Base-by-base conservation (phyloP, 345 rosid genomes). In the Gynandropsis gynandra region DNA sequence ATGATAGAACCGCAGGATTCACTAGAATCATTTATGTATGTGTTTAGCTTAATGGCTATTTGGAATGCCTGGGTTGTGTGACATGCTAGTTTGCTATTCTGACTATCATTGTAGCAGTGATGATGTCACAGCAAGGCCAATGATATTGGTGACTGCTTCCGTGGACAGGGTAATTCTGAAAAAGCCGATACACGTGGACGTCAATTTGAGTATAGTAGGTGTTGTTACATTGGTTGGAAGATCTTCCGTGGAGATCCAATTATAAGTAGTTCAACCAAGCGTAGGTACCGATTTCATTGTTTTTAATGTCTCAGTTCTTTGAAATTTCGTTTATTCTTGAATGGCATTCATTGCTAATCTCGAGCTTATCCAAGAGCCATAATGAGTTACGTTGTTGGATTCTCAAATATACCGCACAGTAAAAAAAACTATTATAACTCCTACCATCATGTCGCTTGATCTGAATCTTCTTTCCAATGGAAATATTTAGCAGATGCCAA, bases 141-240 rank as follows among this genome's bases (percentile, higher is more conserved):
- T 89, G 54, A 54, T 81, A 9, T 67, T 85, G 73, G 97, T 89
- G 64, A 89, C 93, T 62, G 97, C 95, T 70, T 79, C 97, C 48
- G 97, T 85, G 39, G 95, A 89, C 63, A 77, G 74, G 70, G 77
- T 89, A 48, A 76, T 76, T 18, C 72, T 85, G 51, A 85, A 73
- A 61, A 81, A 70, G 57, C 78, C 97, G 7, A 77, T 89, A 42
- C 63, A 10, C 44, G 72, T 85, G 11, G 83, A 79, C 67, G 45
- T 56, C 16, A 82, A 85, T 56, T 58, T 85, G 27, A 65, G 63
- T 67, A 78, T 85, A 31, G 74, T 54, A 10, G 93, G 89, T 10
- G 85, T 86, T 46, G 95, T 89, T 57, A 83, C 82, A 0, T 85
- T 89, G 95, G 90, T 89, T 24, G 97, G 97, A 18, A 69, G 89